Evolutionary conservation across 495 filamentous ascomycete species (phyloP).

Genomic region (Neurospora discreta): DNA sequence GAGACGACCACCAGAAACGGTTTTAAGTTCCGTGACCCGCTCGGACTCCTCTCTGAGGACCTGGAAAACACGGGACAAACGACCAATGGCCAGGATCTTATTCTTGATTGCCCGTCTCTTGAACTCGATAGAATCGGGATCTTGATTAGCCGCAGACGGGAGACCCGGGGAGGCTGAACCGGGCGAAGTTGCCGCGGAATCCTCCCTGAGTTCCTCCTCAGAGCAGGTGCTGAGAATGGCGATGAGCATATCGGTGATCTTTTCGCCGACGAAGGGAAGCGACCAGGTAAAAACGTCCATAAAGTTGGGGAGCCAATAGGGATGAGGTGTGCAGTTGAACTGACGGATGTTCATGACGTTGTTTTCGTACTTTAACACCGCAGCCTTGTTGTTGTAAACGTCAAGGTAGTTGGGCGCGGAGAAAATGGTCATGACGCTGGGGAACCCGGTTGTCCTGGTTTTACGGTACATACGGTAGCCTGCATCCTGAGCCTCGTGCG

Average conservation of each 20-base stretch:
- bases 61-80: slow-evolving; percentile 95
- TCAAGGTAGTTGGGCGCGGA: slow-evolving; percentile 97
- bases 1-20: slow-evolving; percentile 82
- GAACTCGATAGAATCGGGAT: slow-evolving; percentile 77
- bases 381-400: slow-evolving; percentile 99
- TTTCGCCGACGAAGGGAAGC: slow-evolving; percentile 94
- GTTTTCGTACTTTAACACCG: slow-evolving; percentile 97
- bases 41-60: slow-evolving; percentile 96
- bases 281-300: slow-evolving; percentile 99
- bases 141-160: slow-evolving; percentile 33
- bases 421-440: slow-evolving; percentile 99
- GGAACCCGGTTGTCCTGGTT: slow-evolving; percentile 94
- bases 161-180: slow-evolving; percentile 63
- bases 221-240: slow-evolving; percentile 97
- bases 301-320: slow-evolving; percentile 98
- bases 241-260: slow-evolving; percentile 99
- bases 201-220: slow-evolving; percentile 87
- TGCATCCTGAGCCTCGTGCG: slow-evolving; percentile 98
- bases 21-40: slow-evolving; percentile 93
- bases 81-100: slow-evolving; percentile 96
- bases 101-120: slow-evolving; percentile 97
- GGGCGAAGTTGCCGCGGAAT: slow-evolving; percentile 43
- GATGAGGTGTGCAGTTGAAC: slow-evolving; percentile 98
- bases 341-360: slow-evolving; percentile 99
- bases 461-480: slow-evolving; percentile 99